A percentile compares a stretch with the other conserved stretches of the same genome.
phyloP scores from a whole-genome alignment of 2,329 filamentous ascomycete genomes.

The Didymellaceae sp. region DNA sequence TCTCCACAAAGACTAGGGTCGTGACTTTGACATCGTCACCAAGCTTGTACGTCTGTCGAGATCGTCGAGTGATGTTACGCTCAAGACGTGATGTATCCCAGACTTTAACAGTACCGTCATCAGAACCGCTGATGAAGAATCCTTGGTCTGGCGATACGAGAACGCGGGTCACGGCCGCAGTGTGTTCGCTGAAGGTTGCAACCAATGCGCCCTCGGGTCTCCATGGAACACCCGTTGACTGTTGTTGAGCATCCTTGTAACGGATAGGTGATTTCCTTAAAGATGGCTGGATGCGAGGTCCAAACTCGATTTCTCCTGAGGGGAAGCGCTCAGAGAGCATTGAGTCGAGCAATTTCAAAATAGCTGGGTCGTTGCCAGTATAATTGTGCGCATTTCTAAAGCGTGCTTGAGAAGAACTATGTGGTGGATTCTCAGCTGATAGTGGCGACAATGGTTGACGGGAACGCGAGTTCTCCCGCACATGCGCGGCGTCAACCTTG shows the following conservation, averaged over 20 bases:
- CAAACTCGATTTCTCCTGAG: slow-evolving; percentile 69
- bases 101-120: slow-evolving; percentile 88
- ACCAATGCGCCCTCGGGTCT: slow-evolving; percentile 83
- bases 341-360: slow-evolving; percentile 73
- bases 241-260: slow-evolving; percentile 60
- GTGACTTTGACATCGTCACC: slow-evolving; percentile 74
- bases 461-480: slow-evolving; percentile 39
- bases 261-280: slow-evolving; percentile 61
- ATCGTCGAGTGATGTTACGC: slow-evolving; percentile 86
- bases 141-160: slow-evolving; percentile 85
- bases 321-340: slow-evolving; percentile 76
- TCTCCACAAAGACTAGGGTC: slow-evolving; percentile 87
- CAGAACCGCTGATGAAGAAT: slow-evolving; percentile 93
- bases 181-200: slow-evolving; percentile 88
- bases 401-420: slow-evolving; percentile 49
- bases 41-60: slow-evolving; percentile 84
- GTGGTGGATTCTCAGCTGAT: slow-evolving; percentile 39
- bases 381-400: slow-evolving; percentile 80
- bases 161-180: slow-evolving; percentile 79
- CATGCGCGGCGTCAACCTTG: slow-evolving; percentile 62
- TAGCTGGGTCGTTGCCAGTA: slow-evolving; percentile 72
- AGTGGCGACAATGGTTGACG: slow-evolving; percentile 40
- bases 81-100: slow-evolving; percentile 93
- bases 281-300: slow-evolving; percentile 77
- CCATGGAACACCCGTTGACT: slow-evolving; percentile 69